A percentile compares a stretch with the other conserved stretches of the same genome.
These are phyloP conservation scores for Domatiomyces globalis DNA, from an alignment of 2,329 filamentous ascomycete genomes.

Conservation along the genomic window DNA sequence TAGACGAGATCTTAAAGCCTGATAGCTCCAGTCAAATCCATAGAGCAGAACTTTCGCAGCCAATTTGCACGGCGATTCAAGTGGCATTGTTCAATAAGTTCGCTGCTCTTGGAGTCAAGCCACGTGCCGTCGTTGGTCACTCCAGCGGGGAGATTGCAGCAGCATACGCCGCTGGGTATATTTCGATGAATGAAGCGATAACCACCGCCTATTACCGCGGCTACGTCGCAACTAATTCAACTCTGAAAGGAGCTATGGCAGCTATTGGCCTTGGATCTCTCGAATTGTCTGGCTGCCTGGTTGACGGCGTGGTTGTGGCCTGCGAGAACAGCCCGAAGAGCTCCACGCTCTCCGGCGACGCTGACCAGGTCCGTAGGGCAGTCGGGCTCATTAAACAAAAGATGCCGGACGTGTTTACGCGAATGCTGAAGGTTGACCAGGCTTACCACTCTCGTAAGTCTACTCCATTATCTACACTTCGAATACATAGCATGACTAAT, in stretches of 20 bases:
- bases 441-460: constrained; percentile 27
- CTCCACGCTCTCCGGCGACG: constrained; percentile 23
- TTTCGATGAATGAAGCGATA: constrained; percentile 10
- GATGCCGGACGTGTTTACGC: constrained; percentile 13
- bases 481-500: too few species aligned
- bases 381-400: constrained; percentile 10
- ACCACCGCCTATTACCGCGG: constrained; percentile 19
- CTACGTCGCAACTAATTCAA: not conserved
- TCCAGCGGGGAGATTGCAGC: constrained; percentile 26
- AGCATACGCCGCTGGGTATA: constrained; percentile 21
- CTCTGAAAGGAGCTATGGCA: constrained; percentile 22
- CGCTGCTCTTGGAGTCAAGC: constrained; percentile 14
- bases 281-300: constrained; percentile 3
- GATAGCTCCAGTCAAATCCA: constrained; percentile 16
- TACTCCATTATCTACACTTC: too few species aligned
- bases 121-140: constrained; percentile 22
- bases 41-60: constrained; percentile 21
- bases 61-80: constrained; percentile 24
- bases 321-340: constrained; percentile 23
- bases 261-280: constrained; percentile 18
- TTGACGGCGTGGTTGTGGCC: constrained; percentile 13
- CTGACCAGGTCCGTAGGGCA: constrained; percentile 12
- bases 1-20: too few species aligned
- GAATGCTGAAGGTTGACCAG: constrained; percentile 18
- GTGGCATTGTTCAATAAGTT: constrained; percentile 23